Base-by-base conservation (phyloP, 202 grass and related monocot genomes). In the Bolboschoenoplectus hybrid region DNA sequence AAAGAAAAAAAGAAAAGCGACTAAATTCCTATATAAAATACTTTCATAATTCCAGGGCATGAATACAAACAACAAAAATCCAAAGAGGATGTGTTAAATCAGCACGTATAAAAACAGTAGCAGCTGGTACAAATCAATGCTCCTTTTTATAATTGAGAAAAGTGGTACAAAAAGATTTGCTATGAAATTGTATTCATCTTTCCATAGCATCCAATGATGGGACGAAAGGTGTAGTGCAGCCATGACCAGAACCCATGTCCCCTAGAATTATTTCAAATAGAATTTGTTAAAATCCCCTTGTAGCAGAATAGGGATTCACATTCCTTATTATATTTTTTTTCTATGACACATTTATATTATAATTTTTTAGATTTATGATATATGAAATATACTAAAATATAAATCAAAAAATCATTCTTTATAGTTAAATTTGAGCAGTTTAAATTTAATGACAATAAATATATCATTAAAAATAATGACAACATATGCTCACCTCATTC, bases 71-170 rank as follows among this genome's bases (percentile, higher is more conserved):
- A 61, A 80, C 36, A 61, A 80, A 80, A 78, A 60, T 60, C 36
- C 51, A 60, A 80, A n/a, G 2, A 80, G 75, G 75, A 80, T 80
- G 53, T 19, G 53, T 80, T 80, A 80, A 80, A 80, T 80, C 75
- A 80, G 36, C 53, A 58, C 36, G 53, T 80, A 80, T 43, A 80
- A 80, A 62, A 80, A 50, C 75, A 80, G 75, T 80, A 20, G 53
- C 16, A 19, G 7, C 14, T 11, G 7, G 75, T 80, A 80, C 75
- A 19, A 80, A 62, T 62, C 7, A 45, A 51, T 80, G 50, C 34
- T 58, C 74, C 74, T 39, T 9, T 41, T 80, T 43, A 1, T 49
- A 26, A 39, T 80, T 44, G 35, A 80, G 26, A 80, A n/a, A 80
- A 40, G 38, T 19, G 16, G 53, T 60, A 60, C 75, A 61, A 16